These are phyloP conservation scores for Pseudonitzschia multistriata DNA, from an alignment of 108 stramenopile genomes.

Conservation along the genomic window DNA sequence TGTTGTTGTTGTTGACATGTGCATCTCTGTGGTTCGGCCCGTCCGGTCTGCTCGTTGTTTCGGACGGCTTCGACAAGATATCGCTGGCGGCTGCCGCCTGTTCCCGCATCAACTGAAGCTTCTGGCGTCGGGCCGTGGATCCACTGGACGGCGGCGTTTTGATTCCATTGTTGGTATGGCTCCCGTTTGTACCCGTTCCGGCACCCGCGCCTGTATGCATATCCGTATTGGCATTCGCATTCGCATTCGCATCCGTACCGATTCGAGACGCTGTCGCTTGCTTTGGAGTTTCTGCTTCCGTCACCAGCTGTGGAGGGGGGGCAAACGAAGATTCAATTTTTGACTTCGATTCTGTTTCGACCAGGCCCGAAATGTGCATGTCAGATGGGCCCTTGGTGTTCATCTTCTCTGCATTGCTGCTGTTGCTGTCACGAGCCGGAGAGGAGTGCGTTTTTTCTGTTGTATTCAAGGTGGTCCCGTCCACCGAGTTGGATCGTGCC, in stretches of 20 bases:
- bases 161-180: not conserved
- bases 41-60: not conserved
- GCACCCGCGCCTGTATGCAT: too few species aligned
- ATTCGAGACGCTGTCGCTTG: not conserved
- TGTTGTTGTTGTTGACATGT: not conserved
- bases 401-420: too few species aligned
- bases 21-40: too few species aligned
- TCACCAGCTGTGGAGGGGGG: not conserved
- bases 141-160: not conserved
- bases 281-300: not conserved
- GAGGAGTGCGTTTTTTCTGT: too few species aligned
- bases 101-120: constrained; percentile 5
- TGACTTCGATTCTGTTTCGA: not conserved
- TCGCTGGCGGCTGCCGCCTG: constrained; percentile 3
- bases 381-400: not conserved
- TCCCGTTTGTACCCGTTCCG: too few species aligned
- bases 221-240: too few species aligned
- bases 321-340: not conserved
- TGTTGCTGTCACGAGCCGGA: too few species aligned
- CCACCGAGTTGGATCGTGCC: too few species aligned
- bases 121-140: constrained; percentile 1
- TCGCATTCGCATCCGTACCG: too few species aligned
- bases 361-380: not conserved
- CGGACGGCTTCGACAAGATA: not conserved
- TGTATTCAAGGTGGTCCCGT: too few species aligned